Evolutionary conservation across 176 grass and related monocot species (phyloP), one percentile per base, ranked within the genome.

Genomic region (Typha latifolia): DNA sequence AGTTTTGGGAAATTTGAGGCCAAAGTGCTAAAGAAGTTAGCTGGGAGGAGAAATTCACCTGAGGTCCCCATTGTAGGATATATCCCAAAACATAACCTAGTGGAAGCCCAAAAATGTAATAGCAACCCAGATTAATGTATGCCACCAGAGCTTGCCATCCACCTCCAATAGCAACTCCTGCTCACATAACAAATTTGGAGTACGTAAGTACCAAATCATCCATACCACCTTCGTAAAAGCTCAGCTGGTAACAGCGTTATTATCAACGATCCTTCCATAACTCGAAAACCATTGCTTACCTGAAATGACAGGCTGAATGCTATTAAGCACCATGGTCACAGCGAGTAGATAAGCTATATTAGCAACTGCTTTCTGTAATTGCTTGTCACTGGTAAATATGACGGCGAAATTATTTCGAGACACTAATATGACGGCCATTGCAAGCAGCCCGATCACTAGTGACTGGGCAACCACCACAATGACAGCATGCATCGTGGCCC

Each of bases 81-180:
- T 88, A 92, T 12, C 85, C 89, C 47, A 88, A 80, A 48, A 85
- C 34, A 1, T 79, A 77, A 62, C 75, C 89, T 5, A 88, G 79
- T 12, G 89, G 85, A 74, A 88, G 62, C 19, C 85, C 85, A 4
- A 82, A 62, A 2, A 93, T 56, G 21, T 93, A 88, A 63, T 88
- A 93, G 74, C 84, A 69, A 50, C 52, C 81, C 12, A 77, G 78
- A 78, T 93, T 93, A 29, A 93, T 64, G 68, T 84, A 79, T 0
- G 79, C 89, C 18, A 88, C 85, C 49, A 85, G 47, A 12, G 90
- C 72, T 65, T 94, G 85, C 90, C 90, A 94, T n/a, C 85, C 90
- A 15, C 84, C 90, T 4, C 85, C 90, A 48, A 89, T 94, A 51
- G 80, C 72, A 52, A 94, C 82, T 3, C 90, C 85, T 94, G 62